Percentiles rank a stretch among this genome's conserved stretches.
These are phyloP conservation scores for Sarcomyxa edulis DNA, from an alignment of 768 basidiomycete genomes.

Conservation along the genomic window DNA sequence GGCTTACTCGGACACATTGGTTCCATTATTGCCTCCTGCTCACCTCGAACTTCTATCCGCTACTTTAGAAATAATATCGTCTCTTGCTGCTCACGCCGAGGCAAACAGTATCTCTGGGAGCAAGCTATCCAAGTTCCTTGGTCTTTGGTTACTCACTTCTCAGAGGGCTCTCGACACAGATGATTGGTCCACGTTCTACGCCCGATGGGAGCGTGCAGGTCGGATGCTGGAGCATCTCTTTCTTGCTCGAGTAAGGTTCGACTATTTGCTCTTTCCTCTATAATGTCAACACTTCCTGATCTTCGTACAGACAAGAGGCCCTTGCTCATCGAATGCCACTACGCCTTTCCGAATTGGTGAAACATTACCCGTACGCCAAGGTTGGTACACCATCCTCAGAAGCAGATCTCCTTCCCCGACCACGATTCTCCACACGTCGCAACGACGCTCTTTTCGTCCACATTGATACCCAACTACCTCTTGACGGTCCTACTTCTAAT, in stretches of 20 bases:
- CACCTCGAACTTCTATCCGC: constrained; percentile 56
- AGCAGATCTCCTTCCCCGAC: constrained; percentile 48
- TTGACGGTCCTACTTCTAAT: constrained; percentile 27
- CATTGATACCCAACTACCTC: constrained; percentile 49
- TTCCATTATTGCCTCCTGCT: constrained; percentile 51
- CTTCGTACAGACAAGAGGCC: constrained; percentile 49
- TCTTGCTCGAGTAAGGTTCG: constrained; percentile 65
- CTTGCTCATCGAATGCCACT: constrained; percentile 52
- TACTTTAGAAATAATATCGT: constrained; percentile 59
- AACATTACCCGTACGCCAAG: constrained; percentile 58
- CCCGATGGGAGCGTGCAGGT: constrained; percentile 70
- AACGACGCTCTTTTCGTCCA: constrained; percentile 65
- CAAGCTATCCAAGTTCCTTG: constrained; percentile 68
- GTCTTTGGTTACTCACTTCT: constrained; percentile 63
- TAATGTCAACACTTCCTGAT: constrained; percentile 2
- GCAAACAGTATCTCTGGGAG: constrained; percentile 71
- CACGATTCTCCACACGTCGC: constrained; percentile 62
- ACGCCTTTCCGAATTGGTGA: constrained; percentile 65
- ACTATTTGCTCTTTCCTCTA: constrained; percentile 2
- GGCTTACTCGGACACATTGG: constrained; percentile 57
- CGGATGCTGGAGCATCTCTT: constrained; percentile 75
- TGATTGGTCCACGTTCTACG: constrained; percentile 63
- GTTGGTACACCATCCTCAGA: constrained; percentile 24
- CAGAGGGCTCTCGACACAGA: constrained; percentile 43
- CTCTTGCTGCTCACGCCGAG: constrained; percentile 69